Percentiles rank a stretch among this genome's conserved stretches.
These are phyloP conservation scores for Ogataea corticis DNA, from an alignment of 805 yeast genomes.

Conservation along the genomic window DNA sequence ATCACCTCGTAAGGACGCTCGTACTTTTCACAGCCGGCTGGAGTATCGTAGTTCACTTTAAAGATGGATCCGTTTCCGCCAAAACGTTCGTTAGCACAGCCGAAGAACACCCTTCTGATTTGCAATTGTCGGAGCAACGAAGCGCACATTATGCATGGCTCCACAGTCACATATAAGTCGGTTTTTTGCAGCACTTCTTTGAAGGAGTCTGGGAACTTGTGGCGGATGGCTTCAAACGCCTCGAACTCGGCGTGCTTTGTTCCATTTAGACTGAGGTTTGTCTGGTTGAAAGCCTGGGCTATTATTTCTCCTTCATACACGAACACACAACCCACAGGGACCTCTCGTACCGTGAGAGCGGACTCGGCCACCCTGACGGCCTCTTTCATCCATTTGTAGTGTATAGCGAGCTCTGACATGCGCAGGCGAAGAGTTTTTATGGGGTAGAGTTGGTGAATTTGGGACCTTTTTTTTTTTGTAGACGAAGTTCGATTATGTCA, in stretches of 20 bases:
- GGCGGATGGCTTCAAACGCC: slow-evolving; percentile 61
- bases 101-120: slow-evolving; percentile 74
- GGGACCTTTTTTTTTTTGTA: too few relatives aligned
- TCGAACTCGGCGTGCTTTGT: slow-evolving; percentile 91
- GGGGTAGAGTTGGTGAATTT: too few relatives aligned
- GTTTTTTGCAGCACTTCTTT: slow-evolving; percentile 50
- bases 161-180: slow-evolving; percentile 88
- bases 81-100: slow-evolving; percentile 92
- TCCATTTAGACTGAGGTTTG: slow-evolving; percentile 82
- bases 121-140: slow-evolving; percentile 82
- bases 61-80: slow-evolving; percentile 95
- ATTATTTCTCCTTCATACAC: slow-evolving; percentile 53
- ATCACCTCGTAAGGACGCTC: slow-evolving; percentile 49
- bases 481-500: too few relatives aligned
- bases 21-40: slow-evolving; percentile 12
- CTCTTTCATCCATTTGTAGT: slow-evolving; percentile 46
- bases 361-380: slow-evolving; percentile 59
- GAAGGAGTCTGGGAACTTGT: slow-evolving; percentile 29
- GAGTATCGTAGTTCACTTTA: slow-evolving; percentile 49
- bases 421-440: too few relatives aligned
- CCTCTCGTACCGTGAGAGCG: slow-evolving; percentile 69
- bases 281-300: slow-evolving; percentile 80
- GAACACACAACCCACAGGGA: slow-evolving; percentile 83
- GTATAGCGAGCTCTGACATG: slow-evolving; percentile 5
- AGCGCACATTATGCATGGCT: slow-evolving; percentile 98